These are phyloP conservation scores for Echinochloa phyllopogon DNA, from an alignment of 176 grass and related monocot genomes.

Conservation along the genomic window DNA sequence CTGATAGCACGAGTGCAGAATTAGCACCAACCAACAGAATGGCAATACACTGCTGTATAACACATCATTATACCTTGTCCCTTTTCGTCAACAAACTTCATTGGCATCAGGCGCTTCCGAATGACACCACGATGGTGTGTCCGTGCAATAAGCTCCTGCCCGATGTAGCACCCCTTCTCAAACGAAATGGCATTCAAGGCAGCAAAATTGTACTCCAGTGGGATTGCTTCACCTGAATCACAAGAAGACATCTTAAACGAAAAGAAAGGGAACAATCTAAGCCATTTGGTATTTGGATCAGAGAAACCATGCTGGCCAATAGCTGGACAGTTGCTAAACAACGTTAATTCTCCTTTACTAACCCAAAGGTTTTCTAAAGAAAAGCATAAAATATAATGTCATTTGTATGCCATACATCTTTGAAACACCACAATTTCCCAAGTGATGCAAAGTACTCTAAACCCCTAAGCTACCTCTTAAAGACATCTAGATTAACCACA, in stretches of 20 bases:
- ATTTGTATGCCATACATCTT: not conserved
- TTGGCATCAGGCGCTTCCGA: slow-evolving; percentile 78
- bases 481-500: not conserved
- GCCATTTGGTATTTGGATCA: not conserved
- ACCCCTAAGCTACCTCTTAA: not conserved
- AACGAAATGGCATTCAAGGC: slow-evolving; percentile 94
- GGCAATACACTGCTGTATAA: too few relatives aligned
- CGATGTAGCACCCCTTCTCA: slow-evolving; percentile 95
- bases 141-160: slow-evolving; percentile 92
- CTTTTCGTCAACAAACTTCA: slow-evolving; percentile 61
- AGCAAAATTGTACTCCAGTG: slow-evolving; percentile 86
- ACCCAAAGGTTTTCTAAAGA: not conserved
- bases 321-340: not conserved
- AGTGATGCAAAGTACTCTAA: not conserved
- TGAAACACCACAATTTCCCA: not conserved
- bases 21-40: not conserved
- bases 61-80: slow-evolving; percentile 54
- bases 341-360: not conserved
- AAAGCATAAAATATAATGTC: not conserved
- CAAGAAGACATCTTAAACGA: not conserved
- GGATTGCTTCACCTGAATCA: slow-evolving; percentile 81
- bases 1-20: slow-evolving; percentile 38
- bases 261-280: not conserved
- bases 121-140: slow-evolving; percentile 94
- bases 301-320: not conserved